Conservation (phyloP, 208 protist genomes). For the Wallacemonas collosoma region DNA sequence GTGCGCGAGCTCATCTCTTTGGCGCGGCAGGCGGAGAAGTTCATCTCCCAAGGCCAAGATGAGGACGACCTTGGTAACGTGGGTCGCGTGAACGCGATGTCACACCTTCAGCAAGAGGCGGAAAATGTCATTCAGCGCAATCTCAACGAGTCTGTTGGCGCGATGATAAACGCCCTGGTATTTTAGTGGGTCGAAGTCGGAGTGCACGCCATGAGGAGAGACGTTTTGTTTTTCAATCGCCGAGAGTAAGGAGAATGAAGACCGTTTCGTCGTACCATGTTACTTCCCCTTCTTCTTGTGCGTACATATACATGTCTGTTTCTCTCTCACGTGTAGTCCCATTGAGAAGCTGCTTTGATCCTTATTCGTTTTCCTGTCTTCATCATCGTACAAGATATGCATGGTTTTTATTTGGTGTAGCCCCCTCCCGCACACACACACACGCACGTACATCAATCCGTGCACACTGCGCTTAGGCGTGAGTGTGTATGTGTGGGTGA, state of each 20-base stretch:
- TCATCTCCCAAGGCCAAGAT: constrained; percentile 82
- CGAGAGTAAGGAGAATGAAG: neutral
- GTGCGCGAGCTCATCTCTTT: constrained; percentile 76
- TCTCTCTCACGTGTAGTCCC: too few relatives aligned
- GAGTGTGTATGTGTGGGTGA: too few relatives aligned
- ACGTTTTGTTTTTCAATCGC: constrained; percentile 1
- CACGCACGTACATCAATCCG: too few relatives aligned
- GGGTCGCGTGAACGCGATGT: constrained; percentile 76
- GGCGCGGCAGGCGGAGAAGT: constrained; percentile 75
- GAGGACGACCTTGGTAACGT: constrained; percentile 90
- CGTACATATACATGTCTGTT: too few relatives aligned
- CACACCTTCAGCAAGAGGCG: constrained; percentile 79
- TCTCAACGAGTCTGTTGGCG: constrained; percentile 81
- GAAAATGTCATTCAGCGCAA: constrained; percentile 79
- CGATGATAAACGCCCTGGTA: constrained; percentile 89
- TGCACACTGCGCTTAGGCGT: too few relatives aligned
- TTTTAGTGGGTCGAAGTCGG: constrained; percentile 48
- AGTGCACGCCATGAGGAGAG: neutral
- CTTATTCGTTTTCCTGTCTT: too few relatives aligned
- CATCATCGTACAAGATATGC: too few relatives aligned
- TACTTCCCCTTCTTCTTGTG: too few relatives aligned
- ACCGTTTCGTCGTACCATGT: too few relatives aligned
- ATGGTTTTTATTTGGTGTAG: too few relatives aligned
- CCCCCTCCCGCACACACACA: too few relatives aligned
- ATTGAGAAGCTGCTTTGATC: too few relatives aligned